Base-by-base conservation (phyloP, 1,284 basidiomycete genomes). In the Dichomitus squalens region DNA sequence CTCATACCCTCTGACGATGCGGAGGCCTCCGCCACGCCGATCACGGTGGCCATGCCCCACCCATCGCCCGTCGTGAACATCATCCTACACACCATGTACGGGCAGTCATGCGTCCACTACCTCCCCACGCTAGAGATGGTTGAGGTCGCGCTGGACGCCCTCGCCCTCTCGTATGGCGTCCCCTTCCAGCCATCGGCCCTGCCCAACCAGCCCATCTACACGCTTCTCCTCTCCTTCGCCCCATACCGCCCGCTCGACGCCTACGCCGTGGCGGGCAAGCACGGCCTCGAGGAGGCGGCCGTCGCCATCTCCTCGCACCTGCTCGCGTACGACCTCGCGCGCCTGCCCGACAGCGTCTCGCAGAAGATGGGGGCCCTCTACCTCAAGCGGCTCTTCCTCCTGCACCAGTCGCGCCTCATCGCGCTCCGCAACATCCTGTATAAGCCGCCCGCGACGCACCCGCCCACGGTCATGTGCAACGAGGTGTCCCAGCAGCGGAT, bases 371-470 rank as follows among this genome's bases (percentile, higher is more conserved):
- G 76, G 4, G 68, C 75, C 1, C 23, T 71, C 1, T 78, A 79
- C 59, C 68, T 79, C 36, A 73, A 72, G 55, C 71, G 75, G 25
- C 69, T 79, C 3, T 72, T 76, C 61, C 69, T 70, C 54, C 67
- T 78, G 14, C 77, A 77, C 54, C 63, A 73, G 7, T 68, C 69
- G 2, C 72, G 76, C 44, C 60, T 69, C n/a, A 69, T 72, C 9
- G 68, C 67, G 8, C 68, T 77, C 31, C 75, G 75, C 52, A 61
- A 64, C 18, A 64, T 76, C 16, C 59, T 78, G 20, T 64, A 72
- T 1, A 65, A 63, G 25, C 73, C 73, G 3, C 75, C 75, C 2
- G 53, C 56, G 2, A 52, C 62, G 0, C 76, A 78, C 52, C 55
- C 62, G 2, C 68, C 72, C 0, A 67, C 64, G 4, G 41, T 59